Evolutionary conservation across 257 asterid species (phyloP).

Genomic region (Orobanche coerulescens): DNA sequence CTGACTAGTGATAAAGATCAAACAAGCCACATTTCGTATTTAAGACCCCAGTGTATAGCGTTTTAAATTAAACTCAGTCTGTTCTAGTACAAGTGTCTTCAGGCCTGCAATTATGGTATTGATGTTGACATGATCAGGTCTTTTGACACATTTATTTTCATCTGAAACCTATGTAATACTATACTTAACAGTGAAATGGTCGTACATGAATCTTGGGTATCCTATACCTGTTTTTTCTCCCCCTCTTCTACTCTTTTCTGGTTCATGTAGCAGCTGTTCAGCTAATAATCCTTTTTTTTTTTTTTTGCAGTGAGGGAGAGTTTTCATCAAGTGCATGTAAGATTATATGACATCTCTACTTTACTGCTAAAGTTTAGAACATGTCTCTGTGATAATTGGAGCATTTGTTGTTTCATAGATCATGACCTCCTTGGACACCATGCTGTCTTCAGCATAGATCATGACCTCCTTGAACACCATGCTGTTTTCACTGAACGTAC

Average conservation of each 20-base stretch:
- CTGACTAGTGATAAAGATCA: too few species aligned
- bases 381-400: slow-evolving; percentile 21
- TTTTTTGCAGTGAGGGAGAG: slow-evolving; percentile 72
- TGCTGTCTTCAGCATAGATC: slow-evolving; percentile 54
- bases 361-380: slow-evolving; percentile 15
- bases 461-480: slow-evolving; percentile 58
- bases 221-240: too few species aligned
- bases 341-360: slow-evolving; percentile 29
- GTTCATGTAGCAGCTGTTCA: slow-evolving; percentile 5
- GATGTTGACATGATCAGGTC: not conserved
- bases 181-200: not conserved
- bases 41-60: too few species aligned
- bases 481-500: slow-evolving; percentile 61
- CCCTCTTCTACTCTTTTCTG: too few species aligned
- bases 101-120: not conserved
- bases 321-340: slow-evolving; percentile 69
- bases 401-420: slow-evolving; percentile 28
- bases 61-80: not conserved
- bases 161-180: not conserved
- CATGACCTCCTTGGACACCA: too few species aligned
- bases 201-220: not conserved
- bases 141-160: not conserved
- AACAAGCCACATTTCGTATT: too few species aligned
- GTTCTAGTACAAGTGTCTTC: not conserved
- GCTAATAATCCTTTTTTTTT: slow-evolving; percentile 18